These are phyloP conservation scores for Crithidia sp. DNA, from an alignment of 208 protist genomes.

Conservation along the genomic window DNA sequence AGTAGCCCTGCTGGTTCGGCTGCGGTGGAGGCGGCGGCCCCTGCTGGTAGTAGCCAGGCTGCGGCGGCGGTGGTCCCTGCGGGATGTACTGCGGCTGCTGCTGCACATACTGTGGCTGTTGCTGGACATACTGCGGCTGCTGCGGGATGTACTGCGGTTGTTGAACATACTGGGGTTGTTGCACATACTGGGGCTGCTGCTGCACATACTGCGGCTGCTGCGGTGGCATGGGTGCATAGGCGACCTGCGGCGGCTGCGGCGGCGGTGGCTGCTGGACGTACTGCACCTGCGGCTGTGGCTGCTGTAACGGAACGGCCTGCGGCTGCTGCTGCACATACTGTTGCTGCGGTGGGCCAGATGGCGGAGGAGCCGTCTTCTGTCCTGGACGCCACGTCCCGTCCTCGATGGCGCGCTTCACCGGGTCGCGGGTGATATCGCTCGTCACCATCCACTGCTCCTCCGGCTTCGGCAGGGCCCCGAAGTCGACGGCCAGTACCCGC, in stretches of 20 bases:
- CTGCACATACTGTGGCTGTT: slow-evolving; percentile 22
- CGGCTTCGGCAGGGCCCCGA: slow-evolving; percentile 45
- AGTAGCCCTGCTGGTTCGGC: slow-evolving; percentile 21
- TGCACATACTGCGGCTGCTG: slow-evolving; percentile 25
- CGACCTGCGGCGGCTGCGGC: slow-evolving; percentile 8
- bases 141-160: slow-evolving; percentile 24
- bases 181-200: slow-evolving; percentile 18
- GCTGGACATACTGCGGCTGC: slow-evolving; percentile 9
- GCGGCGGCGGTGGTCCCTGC: slow-evolving; percentile 28
- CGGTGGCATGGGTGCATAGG: slow-evolving; percentile 11
- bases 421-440: slow-evolving; percentile 55
- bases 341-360: slow-evolving; percentile 26
- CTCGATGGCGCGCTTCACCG: slow-evolving; percentile 48
- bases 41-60: slow-evolving; percentile 25
- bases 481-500: slow-evolving; percentile 72
- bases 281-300: slow-evolving; percentile 11
- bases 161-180: slow-evolving; percentile 1
- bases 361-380: slow-evolving; percentile 35
- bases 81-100: slow-evolving; percentile 20
- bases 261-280: slow-evolving; percentile 13
- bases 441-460: slow-evolving; percentile 69
- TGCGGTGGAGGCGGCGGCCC: slow-evolving; percentile 3
- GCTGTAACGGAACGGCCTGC: not conserved
- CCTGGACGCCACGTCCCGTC: slow-evolving; percentile 48
- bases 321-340: slow-evolving; percentile 15